Percentiles rank a stretch among this genome's conserved stretches.
Conservation (phyloP, 2,329 filamentous ascomycete species). For the Verticillium klebahnii region DNA sequence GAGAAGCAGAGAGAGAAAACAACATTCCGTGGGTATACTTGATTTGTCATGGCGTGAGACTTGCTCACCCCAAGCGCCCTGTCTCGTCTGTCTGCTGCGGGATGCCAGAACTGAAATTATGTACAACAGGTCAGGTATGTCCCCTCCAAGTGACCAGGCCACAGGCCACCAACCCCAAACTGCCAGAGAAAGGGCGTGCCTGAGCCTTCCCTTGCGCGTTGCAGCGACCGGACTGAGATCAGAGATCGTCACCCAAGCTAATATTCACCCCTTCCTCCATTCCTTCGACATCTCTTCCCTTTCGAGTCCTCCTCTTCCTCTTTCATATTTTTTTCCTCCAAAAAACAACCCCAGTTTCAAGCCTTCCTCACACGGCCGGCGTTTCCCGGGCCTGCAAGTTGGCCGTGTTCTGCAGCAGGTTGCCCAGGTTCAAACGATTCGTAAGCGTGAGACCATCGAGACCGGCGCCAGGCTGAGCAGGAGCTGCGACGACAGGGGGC, state of each 20-base stretch:
- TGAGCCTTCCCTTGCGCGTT: not conserved
- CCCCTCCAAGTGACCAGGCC: not conserved
- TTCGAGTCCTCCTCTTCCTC: not conserved
- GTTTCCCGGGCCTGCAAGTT: slow-evolving; percentile 11
- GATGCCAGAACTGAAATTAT: not conserved
- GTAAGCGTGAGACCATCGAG: slow-evolving; percentile 37
- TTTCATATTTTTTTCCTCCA: not conserved
- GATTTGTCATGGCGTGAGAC: slow-evolving; percentile 5
- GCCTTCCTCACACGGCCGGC: not conserved
- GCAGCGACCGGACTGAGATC: not conserved
- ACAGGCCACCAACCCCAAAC: not conserved
- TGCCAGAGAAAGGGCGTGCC: not conserved
- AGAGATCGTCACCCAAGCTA: not conserved
- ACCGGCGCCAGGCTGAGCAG: slow-evolving; percentile 13
- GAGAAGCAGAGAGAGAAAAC: not conserved
- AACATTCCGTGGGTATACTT: slow-evolving; percentile 1
- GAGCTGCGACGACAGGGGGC: slow-evolving; percentile 13
- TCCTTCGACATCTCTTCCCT: not conserved
- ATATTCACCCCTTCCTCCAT: not conserved
- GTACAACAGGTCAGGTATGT: not conserved
- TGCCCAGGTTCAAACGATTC: slow-evolving; percentile 40
- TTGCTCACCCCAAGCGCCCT: slow-evolving; percentile 6
- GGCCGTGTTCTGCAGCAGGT: slow-evolving; percentile 22
- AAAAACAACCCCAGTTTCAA: not conserved
- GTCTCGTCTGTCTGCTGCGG: slow-evolving; percentile 1